Evolutionary conservation across 306 rosid genomes (phyloP), one percentile per base, ranked within the genome.

Genomic region (Fragaria vesca): DNA sequence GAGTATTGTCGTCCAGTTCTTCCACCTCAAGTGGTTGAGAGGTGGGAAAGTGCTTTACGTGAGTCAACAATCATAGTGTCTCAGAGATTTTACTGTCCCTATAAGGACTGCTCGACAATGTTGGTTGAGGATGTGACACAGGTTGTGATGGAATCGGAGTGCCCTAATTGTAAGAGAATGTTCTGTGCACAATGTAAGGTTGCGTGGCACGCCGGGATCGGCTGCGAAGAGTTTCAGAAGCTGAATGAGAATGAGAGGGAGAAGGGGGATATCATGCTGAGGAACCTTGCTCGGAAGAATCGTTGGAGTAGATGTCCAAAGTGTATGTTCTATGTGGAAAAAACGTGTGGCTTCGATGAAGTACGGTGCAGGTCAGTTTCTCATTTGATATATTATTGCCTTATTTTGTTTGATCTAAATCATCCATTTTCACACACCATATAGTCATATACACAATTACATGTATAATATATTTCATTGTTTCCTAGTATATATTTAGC

Each of bases 101-200:
- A 45, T 34, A 83, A 68, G 86, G 92, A 88, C 54, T 92, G 93
- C 74, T 87, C 93, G 2, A 93, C 78, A 3, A 76, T 81, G 88
- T n/a, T 82, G 81, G 66, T 45, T 81, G 73, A 82, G 12, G 86
- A 73, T 4, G 75, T 71, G 46, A 80, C 10, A 2, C 79, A 68
- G 62, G 58, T 7, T 0, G 67, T 82, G 17, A 71, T 18, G 76
- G 85, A 82, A 17, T 26, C 87, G 24, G 85, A 79, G 75, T 92
- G 97, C 3, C 93, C 93, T 7, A 18, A 66, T 67, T 92, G 97
- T 61, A 84, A 86, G 38, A 82, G 91, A n/a, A 16, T 89, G 66
- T 89, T 93, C 72, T 93, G 97, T 55, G 90, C 88, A 1, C 78
- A 55, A 58, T 93, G 96, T 36, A 7, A 20, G 60, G 97, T 87